A percentile compares a stretch with the other conserved stretches of the same genome.
phyloP scores from a whole-genome alignment of 1,284 basidiomycete genomes.

The Bondarzewia mesenterica region DNA sequence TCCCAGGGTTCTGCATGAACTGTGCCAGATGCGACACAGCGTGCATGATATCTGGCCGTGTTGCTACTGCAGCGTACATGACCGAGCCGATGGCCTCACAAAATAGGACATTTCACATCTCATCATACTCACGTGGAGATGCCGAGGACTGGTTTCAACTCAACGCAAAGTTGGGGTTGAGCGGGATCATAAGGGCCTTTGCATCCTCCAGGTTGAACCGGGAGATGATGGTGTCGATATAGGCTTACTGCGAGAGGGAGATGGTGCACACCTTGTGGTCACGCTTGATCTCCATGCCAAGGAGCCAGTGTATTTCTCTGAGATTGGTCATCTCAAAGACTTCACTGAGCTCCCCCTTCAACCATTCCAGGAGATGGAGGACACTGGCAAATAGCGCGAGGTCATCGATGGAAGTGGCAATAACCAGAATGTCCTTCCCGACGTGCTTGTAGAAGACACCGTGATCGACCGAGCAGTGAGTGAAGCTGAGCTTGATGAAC shows the following conservation, averaged over 20 bases:
- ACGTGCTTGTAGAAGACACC: conserved; percentile 12
- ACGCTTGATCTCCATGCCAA: conserved; percentile 20
- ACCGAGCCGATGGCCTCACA: conserved; percentile 16
- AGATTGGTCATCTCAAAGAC: conserved; percentile 12
- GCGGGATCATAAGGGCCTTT: conserved; percentile 18
- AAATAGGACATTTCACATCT: conserved; percentile 19
- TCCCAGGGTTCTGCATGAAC: conserved; percentile 12
- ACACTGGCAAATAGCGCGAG: conserved; percentile 13
- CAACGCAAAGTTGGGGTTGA: conserved; percentile 15
- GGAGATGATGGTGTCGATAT: conserved; percentile 17
- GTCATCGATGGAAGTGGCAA: conserved; percentile 26
- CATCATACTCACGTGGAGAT: conserved; percentile 10
- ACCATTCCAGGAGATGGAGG: neutral
- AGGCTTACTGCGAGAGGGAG: conserved; percentile 18
- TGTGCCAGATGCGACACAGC: conserved; percentile 13
- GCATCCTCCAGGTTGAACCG: conserved; percentile 18
- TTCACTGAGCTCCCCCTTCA: conserved; percentile 6
- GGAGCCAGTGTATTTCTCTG: conserved; percentile 16
- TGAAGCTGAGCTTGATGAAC: conserved; percentile 12
- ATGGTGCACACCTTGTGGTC: conserved; percentile 13
- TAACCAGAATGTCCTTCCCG: conserved; percentile 8
- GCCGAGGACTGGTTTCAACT: conserved; percentile 3
- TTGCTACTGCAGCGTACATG: conserved; percentile 10
- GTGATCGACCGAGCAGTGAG: conserved; percentile 11
- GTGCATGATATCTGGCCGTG: conserved; percentile 17